Evolutionary conservation across 2,329 filamentous ascomycete species (phyloP).

Genomic region (Pyricularia grisea): DNA sequence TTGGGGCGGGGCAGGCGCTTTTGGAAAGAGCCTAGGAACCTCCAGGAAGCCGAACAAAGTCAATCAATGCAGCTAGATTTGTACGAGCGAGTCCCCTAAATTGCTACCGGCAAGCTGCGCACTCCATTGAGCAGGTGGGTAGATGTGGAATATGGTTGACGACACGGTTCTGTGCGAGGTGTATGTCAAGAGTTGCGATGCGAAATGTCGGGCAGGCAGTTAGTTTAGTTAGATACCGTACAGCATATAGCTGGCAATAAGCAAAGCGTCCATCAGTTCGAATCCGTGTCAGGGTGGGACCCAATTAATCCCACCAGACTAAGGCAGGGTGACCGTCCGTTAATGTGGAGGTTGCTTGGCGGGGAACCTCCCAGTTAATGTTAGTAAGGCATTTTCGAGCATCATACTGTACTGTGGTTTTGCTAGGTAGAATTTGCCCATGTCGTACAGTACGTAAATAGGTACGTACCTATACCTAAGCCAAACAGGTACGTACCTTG

Average conservation of each 20-base stretch:
- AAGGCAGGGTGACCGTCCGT: neutral
- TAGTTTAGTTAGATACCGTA: neutral
- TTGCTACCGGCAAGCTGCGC: neutral
- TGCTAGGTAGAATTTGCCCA: neutral
- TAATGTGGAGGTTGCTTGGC: neutral
- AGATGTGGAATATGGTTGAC: neutral
- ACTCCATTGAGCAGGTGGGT: neutral
- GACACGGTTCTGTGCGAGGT: neutral
- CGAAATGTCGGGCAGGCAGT: neutral
- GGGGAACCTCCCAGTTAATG: neutral
- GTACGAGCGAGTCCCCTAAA: neutral
- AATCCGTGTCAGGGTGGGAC: neutral
- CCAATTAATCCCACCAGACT: neutral
- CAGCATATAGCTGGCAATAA: neutral
- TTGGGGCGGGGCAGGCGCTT: neutral
- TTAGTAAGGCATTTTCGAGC: neutral
- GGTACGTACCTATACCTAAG: neutral
- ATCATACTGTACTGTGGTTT: too few species aligned
- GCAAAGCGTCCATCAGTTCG: neutral
- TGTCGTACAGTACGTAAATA: neutral
- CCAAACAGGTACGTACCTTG: neutral
- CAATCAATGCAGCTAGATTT: neutral
- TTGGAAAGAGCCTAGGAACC: neutral
- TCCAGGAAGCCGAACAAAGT: neutral
- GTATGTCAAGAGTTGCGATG: neutral